Percentiles rank a stretch among this genome's conserved stretches.
phyloP scores from a whole-genome alignment of 2,329 filamentous ascomycete genomes.

The Diaporthe amygdali region DNA sequence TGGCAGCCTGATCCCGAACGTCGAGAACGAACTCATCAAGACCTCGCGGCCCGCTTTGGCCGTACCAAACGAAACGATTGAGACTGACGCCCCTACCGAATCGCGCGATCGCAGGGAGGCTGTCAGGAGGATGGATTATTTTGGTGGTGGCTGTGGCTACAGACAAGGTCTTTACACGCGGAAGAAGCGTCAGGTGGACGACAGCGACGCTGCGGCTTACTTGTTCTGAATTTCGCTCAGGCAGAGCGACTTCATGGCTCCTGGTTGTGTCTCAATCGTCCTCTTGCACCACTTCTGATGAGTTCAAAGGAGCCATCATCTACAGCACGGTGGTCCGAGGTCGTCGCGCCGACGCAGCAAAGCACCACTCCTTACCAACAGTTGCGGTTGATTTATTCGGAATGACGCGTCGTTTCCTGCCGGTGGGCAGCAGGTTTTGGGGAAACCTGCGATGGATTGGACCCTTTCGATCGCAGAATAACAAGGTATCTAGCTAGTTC shows the following conservation, averaged over 20 bases:
- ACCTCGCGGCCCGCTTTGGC: too few relatives aligned
- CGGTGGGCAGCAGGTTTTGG: background rate
- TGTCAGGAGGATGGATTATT: constrained; percentile 3
- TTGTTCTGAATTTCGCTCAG: background rate
- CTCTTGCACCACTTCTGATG: too few relatives aligned
- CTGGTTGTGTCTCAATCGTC: background rate
- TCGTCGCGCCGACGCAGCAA: background rate
- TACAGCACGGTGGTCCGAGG: background rate
- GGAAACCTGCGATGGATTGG: background rate
- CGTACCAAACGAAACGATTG: background rate
- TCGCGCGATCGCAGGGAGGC: background rate
- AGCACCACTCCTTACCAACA: background rate
- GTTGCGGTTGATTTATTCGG: background rate
- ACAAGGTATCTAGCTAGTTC: background rate
- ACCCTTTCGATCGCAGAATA: background rate
- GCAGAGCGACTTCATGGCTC: too few relatives aligned
- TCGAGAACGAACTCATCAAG: background rate
- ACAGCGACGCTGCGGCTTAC: background rate
- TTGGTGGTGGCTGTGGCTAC: background rate
- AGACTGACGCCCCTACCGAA: background rate
- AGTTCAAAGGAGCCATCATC: background rate
- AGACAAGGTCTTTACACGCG: background rate
- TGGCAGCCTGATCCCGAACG: background rate
- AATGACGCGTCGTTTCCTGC: background rate
- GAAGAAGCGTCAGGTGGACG: background rate